Percentiles rank a stretch among this genome's conserved stretches.
Evolutionary conservation across 257 asterid species (phyloP).

Genomic region (Mentha longifolia): DNA sequence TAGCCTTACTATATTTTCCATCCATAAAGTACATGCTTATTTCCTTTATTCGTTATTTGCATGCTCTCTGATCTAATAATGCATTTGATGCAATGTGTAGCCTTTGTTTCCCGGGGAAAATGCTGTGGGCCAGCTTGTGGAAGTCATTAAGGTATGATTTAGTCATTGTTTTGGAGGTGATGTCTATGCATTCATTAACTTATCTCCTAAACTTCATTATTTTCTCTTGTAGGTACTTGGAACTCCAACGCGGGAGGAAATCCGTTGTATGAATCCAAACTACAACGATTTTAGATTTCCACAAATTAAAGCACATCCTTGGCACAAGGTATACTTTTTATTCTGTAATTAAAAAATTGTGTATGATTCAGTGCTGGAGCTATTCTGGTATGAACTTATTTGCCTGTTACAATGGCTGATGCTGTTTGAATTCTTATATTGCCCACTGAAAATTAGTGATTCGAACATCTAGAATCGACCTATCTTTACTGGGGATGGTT

Average conservation of each 20-base stretch:
- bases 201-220: slow-evolving; percentile 26
- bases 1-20: slow-evolving; percentile 22
- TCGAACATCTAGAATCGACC: background rate
- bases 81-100: slow-evolving; percentile 52
- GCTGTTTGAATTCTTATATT: background rate
- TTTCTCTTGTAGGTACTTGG: slow-evolving; percentile 81
- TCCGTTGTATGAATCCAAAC: slow-evolving; percentile 96
- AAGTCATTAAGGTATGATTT: slow-evolving; percentile 77
- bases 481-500: background rate
- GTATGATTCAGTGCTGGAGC: slow-evolving; percentile 5
- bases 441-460: background rate
- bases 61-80: slow-evolving; percentile 32
- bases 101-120: slow-evolving; percentile 97
- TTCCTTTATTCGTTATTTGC: background rate
- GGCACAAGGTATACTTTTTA: slow-evolving; percentile 78
- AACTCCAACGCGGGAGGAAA: slow-evolving; percentile 93
- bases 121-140: slow-evolving; percentile 97
- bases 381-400: background rate
- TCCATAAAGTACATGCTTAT: background rate
- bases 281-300: slow-evolving; percentile 93
- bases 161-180: slow-evolving; percentile 18
- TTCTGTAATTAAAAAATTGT: background rate
- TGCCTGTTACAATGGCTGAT: slow-evolving; percentile 7
- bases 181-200: slow-evolving; percentile 12
- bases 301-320: slow-evolving; percentile 92